Percentiles rank a stretch among this genome's conserved stretches.
Conservation (phyloP, 2,329 filamentous ascomycete species). For the Bipolaris cookei region DNA sequence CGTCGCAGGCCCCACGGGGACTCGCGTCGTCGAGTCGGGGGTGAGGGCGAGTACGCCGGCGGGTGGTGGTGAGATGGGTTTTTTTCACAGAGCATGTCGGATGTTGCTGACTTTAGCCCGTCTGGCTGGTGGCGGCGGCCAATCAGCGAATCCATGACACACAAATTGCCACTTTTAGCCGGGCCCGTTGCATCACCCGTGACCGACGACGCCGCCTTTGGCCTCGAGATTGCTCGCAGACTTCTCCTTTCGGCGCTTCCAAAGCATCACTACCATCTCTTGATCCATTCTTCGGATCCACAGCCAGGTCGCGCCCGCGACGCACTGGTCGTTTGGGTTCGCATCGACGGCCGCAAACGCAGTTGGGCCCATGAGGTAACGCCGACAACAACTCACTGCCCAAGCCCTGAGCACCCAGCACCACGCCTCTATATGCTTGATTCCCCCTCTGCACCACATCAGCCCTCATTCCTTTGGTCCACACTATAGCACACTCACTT, state of each 20-base stretch:
- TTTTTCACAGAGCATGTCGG: conserved; percentile 5
- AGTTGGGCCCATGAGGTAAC: conserved; percentile 2
- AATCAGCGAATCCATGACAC: conserved; percentile 14
- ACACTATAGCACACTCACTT: not conserved
- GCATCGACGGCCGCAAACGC: not conserved
- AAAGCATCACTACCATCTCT: conserved; percentile 4
- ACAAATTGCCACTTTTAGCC: conserved; percentile 4
- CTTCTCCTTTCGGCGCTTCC: conserved; percentile 14
- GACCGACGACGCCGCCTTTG: conserved; percentile 5
- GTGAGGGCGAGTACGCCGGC: not conserved
- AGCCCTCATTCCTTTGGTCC: not conserved
- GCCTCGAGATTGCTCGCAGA: conserved; percentile 6
- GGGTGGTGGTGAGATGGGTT: conserved; percentile 4
- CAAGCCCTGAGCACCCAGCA: conserved; percentile 2
- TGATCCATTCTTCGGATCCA: conserved; percentile 8
- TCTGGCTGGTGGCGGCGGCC: not conserved
- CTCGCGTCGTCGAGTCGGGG: conserved; percentile 12
- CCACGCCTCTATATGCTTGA: not conserved
- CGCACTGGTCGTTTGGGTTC: conserved; percentile 9
- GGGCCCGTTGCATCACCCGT: conserved; percentile 12
- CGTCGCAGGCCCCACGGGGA: conserved; percentile 14
- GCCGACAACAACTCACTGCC: conserved; percentile 2
- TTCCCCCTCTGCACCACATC: not conserved
- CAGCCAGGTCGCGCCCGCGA: conserved; percentile 9
- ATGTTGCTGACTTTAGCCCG: conserved; percentile 8